These are phyloP conservation scores for Rusavskia elegans DNA, from an alignment of 495 filamentous ascomycete species.

Conservation along the genomic window DNA sequence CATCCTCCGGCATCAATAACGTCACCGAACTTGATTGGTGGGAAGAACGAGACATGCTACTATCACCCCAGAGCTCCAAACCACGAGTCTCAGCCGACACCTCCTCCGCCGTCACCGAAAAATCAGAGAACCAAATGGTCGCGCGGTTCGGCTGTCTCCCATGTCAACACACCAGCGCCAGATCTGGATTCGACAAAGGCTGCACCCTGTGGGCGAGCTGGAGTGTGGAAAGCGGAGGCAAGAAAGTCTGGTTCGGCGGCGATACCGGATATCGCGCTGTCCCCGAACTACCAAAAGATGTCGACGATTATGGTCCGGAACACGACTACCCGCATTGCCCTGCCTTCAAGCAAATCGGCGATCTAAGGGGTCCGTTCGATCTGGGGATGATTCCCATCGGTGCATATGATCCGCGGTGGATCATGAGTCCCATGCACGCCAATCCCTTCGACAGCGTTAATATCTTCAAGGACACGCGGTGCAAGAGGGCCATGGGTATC, in stretches of 20 bases:
- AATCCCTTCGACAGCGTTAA: slow-evolving; percentile 80
- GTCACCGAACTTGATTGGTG: slow-evolving; percentile 95
- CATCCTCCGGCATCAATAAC: slow-evolving; percentile 43
- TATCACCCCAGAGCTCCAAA: slow-evolving; percentile 28
- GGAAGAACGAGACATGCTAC: slow-evolving; percentile 59
- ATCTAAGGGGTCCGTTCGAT: slow-evolving; percentile 74
- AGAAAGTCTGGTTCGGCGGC: slow-evolving; percentile 61
- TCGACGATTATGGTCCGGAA: slow-evolving; percentile 59
- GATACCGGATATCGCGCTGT: slow-evolving; percentile 79
- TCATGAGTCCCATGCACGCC: slow-evolving; percentile 70
- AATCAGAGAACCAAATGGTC: slow-evolving; percentile 33
- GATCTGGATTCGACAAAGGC: slow-evolving; percentile 49
- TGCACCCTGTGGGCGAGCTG: slow-evolving; percentile 80
- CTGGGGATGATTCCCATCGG: slow-evolving; percentile 91
- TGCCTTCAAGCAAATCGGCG: slow-evolving; percentile 75
- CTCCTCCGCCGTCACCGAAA: slow-evolving; percentile 2
- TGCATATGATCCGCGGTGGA: slow-evolving; percentile 65
- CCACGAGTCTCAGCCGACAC: slow-evolving; percentile 2
- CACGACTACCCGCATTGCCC: slow-evolving; percentile 60
- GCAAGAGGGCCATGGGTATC: slow-evolving; percentile 70
- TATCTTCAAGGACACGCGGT: slow-evolving; percentile 80
- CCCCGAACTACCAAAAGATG: slow-evolving; percentile 43
- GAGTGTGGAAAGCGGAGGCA: slow-evolving; percentile 60
- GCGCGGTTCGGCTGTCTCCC: slow-evolving; percentile 73
- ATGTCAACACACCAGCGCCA: slow-evolving; percentile 66